Conservation (phyloP, 176 grass and related monocot genomes). For the Zoysia japonica region DNA sequence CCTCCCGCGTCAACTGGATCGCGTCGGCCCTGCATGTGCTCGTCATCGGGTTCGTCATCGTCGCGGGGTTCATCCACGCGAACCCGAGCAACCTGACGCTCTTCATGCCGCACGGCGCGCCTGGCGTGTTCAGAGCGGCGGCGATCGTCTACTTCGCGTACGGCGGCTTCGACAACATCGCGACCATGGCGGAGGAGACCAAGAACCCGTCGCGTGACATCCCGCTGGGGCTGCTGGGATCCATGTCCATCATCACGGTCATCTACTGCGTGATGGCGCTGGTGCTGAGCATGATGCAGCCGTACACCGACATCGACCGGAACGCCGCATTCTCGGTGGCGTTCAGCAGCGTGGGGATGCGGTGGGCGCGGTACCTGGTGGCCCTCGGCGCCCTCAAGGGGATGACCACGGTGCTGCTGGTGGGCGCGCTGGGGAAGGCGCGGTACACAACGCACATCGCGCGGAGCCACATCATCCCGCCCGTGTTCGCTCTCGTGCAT, state of each 20-base stretch:
- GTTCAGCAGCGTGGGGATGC: conserved; percentile 72
- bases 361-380: conserved; percentile 85
- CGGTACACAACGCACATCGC: conserved; percentile 95
- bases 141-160: conserved; percentile 94
- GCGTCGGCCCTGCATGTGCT: conserved; percentile 62
- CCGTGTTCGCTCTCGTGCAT: conserved; percentile 87
- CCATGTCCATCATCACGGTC: conserved; percentile 83
- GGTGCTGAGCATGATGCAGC: conserved; percentile 91
- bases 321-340: conserved; percentile 74
- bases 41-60: conserved; percentile 75
- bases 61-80: conserved; percentile 67
- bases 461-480: conserved; percentile 93
- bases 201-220: conserved; percentile 85
- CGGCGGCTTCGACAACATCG: conserved; percentile 93
- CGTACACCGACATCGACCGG: conserved; percentile 61
- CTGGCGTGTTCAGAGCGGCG: conserved; percentile 78
- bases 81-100: conserved; percentile 61
- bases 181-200: conserved; percentile 93
- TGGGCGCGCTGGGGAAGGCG: conserved; percentile 77
- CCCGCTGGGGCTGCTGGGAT: conserved; percentile 71
- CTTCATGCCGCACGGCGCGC: conserved; percentile 70
- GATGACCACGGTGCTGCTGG: conserved; percentile 93
- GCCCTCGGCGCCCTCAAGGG: conserved; percentile 93
- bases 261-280: conserved; percentile 92
- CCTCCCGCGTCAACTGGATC: conserved; percentile 81